Evolutionary conservation across 2,329 filamentous ascomycete species (phyloP).

Genomic region (Macrophomina tecta): DNA sequence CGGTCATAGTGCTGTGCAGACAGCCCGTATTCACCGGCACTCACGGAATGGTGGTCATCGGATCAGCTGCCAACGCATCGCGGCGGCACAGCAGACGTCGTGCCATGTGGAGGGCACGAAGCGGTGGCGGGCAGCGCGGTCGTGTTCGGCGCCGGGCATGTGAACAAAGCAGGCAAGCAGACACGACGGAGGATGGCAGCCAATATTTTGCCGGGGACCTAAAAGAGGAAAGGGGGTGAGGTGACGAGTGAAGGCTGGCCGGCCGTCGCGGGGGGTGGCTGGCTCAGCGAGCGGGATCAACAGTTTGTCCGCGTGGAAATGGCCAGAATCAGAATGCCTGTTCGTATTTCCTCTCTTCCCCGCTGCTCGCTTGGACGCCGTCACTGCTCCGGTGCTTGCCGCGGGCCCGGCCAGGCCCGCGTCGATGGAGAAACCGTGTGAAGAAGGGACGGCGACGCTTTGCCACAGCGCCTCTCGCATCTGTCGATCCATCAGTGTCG

Average conservation of each 20-base stretch:
- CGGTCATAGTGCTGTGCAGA: neutral
- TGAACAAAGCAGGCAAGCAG: neutral
- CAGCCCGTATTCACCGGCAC: conserved; percentile 5
- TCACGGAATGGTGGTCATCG: neutral
- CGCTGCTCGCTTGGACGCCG: conserved; percentile 9
- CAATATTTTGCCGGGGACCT: neutral
- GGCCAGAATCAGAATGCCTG: neutral
- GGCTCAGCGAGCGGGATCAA: neutral
- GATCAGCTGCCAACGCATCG: neutral
- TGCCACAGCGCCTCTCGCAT: neutral
- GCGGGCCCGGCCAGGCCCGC: neutral
- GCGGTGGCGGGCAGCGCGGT: conserved; percentile 4
- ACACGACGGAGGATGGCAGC: neutral
- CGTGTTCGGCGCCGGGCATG: neutral
- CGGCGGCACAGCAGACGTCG: conserved; percentile 3
- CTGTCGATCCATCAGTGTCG: neutral
- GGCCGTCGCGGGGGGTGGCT: neutral
- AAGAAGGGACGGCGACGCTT: neutral
- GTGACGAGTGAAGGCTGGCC: neutral
- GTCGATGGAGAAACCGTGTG: conserved; percentile 1
- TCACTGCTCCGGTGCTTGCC: conserved; percentile 10
- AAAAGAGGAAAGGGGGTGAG: conserved; percentile 13
- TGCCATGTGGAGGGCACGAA: neutral
- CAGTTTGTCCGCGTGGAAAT: neutral
- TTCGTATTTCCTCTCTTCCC: conserved; percentile 2